phyloP scores from a whole-genome alignment of 805 yeast species.

The Metschnikowia continentalis region DNA sequence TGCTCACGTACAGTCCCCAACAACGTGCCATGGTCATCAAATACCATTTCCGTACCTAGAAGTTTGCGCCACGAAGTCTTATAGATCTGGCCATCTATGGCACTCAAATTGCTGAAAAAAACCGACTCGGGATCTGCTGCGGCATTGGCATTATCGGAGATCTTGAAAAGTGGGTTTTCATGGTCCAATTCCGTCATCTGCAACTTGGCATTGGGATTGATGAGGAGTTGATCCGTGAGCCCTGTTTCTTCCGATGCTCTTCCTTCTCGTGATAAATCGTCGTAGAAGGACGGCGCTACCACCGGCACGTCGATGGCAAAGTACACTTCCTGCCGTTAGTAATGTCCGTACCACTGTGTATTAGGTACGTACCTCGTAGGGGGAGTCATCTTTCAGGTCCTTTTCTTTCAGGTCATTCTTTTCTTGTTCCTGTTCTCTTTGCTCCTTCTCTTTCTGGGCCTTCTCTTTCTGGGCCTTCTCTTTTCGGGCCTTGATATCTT shows the following conservation, averaged over 20 bases:
- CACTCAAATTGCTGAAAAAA: slow-evolving; percentile 25
- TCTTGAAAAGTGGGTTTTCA: slow-evolving; percentile 32
- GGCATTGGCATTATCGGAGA: slow-evolving; percentile 29
- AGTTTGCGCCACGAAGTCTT: slow-evolving; percentile 73
- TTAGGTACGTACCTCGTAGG: slow-evolving; percentile 18
- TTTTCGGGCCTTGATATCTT: slow-evolving; percentile 62
- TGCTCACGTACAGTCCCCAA: slow-evolving; percentile 40
- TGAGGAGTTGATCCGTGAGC: slow-evolving; percentile 23
- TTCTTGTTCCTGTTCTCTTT: not conserved
- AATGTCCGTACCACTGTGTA: not conserved
- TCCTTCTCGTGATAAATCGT: slow-evolving; percentile 9
- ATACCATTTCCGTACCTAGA: slow-evolving; percentile 66
- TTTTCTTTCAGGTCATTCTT: not conserved
- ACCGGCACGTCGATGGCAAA: slow-evolving; percentile 24
- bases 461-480: slow-evolving; percentile 1
- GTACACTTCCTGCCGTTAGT: slow-evolving; percentile 22
- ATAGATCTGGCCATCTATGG: slow-evolving; percentile 48
- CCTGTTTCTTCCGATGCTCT: slow-evolving; percentile 3
- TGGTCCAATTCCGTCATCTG: slow-evolving; percentile 35
- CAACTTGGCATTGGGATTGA: slow-evolving; percentile 39
- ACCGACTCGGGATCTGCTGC: slow-evolving; percentile 18
- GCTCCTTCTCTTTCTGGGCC: not conserved
- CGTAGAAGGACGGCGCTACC: slow-evolving; percentile 17
- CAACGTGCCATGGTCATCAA: slow-evolving; percentile 41
- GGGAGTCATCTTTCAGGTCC: not conserved